Percentiles rank a stretch among this genome's conserved stretches.
Conservation (phyloP, 1,284 basidiomycete species). For the Salmacisia buchloeana region DNA sequence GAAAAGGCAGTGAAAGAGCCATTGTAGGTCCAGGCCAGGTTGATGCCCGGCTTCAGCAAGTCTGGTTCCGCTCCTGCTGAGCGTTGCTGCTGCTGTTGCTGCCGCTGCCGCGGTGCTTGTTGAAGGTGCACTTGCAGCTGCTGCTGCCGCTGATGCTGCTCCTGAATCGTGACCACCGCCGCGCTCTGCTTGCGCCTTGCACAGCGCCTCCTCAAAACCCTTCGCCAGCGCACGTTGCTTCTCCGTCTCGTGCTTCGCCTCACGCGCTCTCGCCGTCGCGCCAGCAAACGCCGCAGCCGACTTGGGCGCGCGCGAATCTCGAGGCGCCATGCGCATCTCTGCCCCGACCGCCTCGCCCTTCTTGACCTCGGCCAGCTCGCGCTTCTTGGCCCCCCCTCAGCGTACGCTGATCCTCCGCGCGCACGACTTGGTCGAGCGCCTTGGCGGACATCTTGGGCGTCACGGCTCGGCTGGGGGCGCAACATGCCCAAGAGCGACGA, state of each 20-base stretch:
- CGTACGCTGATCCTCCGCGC: background rate
- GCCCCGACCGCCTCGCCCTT: background rate
- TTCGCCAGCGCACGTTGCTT: slow-evolving; percentile 1
- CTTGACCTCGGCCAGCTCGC: background rate
- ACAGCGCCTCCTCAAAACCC: background rate
- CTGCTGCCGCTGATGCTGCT: too few relatives aligned
- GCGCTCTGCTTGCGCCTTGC: background rate
- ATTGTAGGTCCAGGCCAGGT: too few relatives aligned
- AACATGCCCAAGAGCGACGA: too few relatives aligned
- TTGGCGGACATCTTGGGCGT: too few relatives aligned
- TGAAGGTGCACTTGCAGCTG: too few relatives aligned
- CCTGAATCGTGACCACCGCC: background rate
- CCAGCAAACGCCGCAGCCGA: background rate
- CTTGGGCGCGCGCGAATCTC: background rate
- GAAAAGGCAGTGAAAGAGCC: too few relatives aligned
- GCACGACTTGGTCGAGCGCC: background rate
- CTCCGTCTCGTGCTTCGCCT: too few relatives aligned
- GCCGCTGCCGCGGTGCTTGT: too few relatives aligned
- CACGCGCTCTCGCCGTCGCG: background rate
- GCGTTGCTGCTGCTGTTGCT: too few relatives aligned
- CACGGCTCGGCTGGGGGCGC: too few relatives aligned
- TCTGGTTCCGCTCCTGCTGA: too few relatives aligned
- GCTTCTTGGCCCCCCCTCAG: slow-evolving; percentile 3
- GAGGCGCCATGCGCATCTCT: background rate
- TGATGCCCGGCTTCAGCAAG: too few relatives aligned